Evolutionary conservation across 2,329 filamentous ascomycete genomes (phyloP), one percentile per base, ranked within the genome.

Genomic region (Ascomycota sp.): DNA sequence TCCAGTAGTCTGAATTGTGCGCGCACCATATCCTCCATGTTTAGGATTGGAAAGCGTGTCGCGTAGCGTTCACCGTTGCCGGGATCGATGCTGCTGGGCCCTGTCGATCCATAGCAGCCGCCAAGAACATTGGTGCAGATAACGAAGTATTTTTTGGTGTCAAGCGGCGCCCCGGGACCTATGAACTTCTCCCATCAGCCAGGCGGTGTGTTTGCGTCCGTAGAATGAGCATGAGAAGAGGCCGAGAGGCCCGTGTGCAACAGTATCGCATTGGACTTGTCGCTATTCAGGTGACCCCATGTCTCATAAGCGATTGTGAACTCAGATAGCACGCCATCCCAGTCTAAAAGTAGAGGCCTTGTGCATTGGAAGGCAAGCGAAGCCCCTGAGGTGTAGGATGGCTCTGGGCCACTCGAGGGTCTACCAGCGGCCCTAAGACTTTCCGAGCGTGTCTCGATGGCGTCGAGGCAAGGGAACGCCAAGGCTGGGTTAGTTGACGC

Each of bases 141-240:
- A 35, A 98, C 59, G 46, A 83, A 81, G 59, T 91, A 92, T 48
- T 82, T 86, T 52, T 86, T 59, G 1, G 89, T 98, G 50, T 98
- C 82, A 8, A 98, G 56, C 8, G 82, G 78, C 13, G 66, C 65
- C 1, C 79, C 82, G 0, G 85, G 78, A 0, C 89, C 89, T 44
- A 98, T 95, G 50, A 98, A 98, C 51, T 78, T 86, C 55, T 98
- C 89, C 89, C 89, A 98, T 89, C 89, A 98, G 4, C 89, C 89
- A 0, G 83, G 77, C 49, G 85, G 78, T 0, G 80, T 68, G 50
- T 98, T 98, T 8, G 63, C 59, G 30, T 69, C 63, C n/a, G 86
- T 95, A 33, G 83, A 94, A 46, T 85, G 85, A 2, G 89, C 89
- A 55, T 98, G 89, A 33, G 85, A 95, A 6, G 85, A 94, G n/a